Percentiles rank a stretch among this genome's conserved stretches.
Evolutionary conservation across 2,329 filamentous ascomycete genomes (phyloP).

Genomic region (Colletotrichum echinochloae): DNA sequence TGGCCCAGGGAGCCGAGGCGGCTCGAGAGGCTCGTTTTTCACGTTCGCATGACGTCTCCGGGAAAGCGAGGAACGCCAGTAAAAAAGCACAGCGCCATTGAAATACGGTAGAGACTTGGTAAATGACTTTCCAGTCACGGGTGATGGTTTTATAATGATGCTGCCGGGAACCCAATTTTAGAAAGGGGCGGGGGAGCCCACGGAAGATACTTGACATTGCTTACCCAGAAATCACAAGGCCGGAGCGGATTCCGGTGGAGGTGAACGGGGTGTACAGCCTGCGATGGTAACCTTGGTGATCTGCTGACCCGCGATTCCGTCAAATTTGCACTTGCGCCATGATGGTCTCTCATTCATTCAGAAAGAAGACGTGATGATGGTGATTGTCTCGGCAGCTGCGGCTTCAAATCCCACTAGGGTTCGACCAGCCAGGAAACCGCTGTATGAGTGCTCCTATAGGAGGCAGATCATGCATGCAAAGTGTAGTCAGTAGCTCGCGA

Average conservation of each 20-base stretch:
- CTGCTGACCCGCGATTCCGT: neutral
- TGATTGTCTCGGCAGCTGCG: conserved; percentile 65
- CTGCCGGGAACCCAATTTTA: conserved; percentile 43
- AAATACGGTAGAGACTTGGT: conserved; percentile 65
- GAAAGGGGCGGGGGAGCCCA: neutral
- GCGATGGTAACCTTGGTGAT: conserved; percentile 3
- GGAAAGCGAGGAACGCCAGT: conserved; percentile 64
- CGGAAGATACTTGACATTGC: conserved; percentile 7
- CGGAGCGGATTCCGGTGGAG: conserved; percentile 56
- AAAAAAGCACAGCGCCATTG: conserved; percentile 59
- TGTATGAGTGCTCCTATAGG: conserved; percentile 56
- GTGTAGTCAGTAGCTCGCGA: conserved; percentile 58
- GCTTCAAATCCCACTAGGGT: conserved; percentile 65
- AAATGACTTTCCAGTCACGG: conserved; percentile 63
- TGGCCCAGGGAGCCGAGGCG: conserved; percentile 21
- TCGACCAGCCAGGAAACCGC: conserved; percentile 57
- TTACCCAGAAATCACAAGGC: conserved; percentile 57
- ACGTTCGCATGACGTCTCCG: conserved; percentile 67
- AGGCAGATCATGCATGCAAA: conserved; percentile 57
- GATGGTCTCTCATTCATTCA: conserved; percentile 65
- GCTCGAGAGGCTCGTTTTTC: conserved; percentile 27
- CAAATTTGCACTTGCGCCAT: conserved; percentile 57
- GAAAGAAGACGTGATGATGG: conserved; percentile 67
- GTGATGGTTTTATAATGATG: conserved; percentile 62
- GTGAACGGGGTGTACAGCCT: conserved; percentile 55